Percentiles rank a stretch among this genome's conserved stretches.
Evolutionary conservation across 2,329 filamentous ascomycete genomes (phyloP).

Genomic region (Leptographium wingfieldii): DNA sequence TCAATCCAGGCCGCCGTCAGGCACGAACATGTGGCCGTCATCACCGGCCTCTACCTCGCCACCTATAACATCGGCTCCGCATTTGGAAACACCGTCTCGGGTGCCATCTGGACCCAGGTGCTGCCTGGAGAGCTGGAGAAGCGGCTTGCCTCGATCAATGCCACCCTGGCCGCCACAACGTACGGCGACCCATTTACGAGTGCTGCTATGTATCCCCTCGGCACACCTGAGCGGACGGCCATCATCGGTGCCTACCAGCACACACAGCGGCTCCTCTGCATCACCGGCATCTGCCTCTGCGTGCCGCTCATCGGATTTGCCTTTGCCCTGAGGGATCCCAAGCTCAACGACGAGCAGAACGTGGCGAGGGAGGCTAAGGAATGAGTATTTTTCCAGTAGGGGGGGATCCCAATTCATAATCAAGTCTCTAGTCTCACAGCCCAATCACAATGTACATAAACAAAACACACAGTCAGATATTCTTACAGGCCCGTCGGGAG

Average conservation of each 20-base stretch:
- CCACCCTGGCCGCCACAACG: slow-evolving; percentile 21
- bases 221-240: slow-evolving; percentile 28
- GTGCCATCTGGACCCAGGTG: slow-evolving; percentile 49
- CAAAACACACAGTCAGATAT: background rate
- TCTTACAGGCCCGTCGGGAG: background rate
- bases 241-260: slow-evolving; percentile 33
- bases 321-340: slow-evolving; percentile 29
- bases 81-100: slow-evolving; percentile 46
- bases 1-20: slow-evolving; percentile 28
- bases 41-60: slow-evolving; percentile 50
- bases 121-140: slow-evolving; percentile 32
- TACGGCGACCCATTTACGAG: slow-evolving; percentile 24
- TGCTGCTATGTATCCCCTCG: slow-evolving; percentile 24
- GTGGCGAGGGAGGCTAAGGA: slow-evolving; percentile 16
- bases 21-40: slow-evolving; percentile 46
- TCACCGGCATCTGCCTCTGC: slow-evolving; percentile 35
- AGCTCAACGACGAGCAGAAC: slow-evolving; percentile 32
- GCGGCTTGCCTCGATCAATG: slow-evolving; percentile 18
- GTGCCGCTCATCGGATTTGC: slow-evolving; percentile 34
- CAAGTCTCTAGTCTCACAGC: background rate
- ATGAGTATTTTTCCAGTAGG: background rate
- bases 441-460: background rate
- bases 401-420: background rate
- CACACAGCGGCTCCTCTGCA: slow-evolving; percentile 32
- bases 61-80: slow-evolving; percentile 52